Percentiles rank a stretch among this genome's conserved stretches.
phyloP scores from a whole-genome alignment of 192 early-diverging fungal genomes.

The Paraglomus brasilianum region DNA sequence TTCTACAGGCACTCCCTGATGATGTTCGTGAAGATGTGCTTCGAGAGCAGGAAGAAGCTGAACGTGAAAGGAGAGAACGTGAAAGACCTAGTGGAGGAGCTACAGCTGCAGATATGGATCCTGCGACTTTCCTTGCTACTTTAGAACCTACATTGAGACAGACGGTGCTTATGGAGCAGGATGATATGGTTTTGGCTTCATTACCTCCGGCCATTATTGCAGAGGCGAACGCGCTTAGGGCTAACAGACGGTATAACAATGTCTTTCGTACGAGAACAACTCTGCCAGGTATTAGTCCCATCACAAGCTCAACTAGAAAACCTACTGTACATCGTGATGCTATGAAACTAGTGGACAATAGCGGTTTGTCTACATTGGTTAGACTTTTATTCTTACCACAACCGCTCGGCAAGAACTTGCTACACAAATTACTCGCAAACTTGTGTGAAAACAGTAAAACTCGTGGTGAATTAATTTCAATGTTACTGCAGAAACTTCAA shows the following conservation, averaged over 20 bases:
- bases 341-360: constrained; percentile 78
- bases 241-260: constrained; percentile 31
- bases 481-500: constrained; percentile 82
- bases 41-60: constrained; percentile 66
- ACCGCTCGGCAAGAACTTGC: constrained; percentile 56
- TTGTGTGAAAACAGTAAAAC: constrained; percentile 90
- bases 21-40: constrained; percentile 90
- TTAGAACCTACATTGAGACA: constrained; percentile 57
- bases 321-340: constrained; percentile 56
- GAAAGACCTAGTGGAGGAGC: constrained; percentile 46
- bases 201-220: constrained; percentile 45
- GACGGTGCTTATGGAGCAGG: constrained; percentile 53
- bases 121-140: constrained; percentile 54
- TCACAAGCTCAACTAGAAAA: constrained; percentile 38
- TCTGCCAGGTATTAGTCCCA: constrained; percentile 27
- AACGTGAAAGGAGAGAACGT: constrained; percentile 63
- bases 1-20: constrained; percentile 86
- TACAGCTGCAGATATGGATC: constrained; percentile 47
- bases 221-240: constrained; percentile 50
- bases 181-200: constrained; percentile 41
- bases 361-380: constrained; percentile 77
- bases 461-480: constrained; percentile 77
- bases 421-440: constrained; percentile 73
- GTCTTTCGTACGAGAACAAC: constrained; percentile 36
- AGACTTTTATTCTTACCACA: constrained; percentile 88